A percentile compares a stretch with the other conserved stretches of the same genome.
Evolutionary conservation across 2,329 filamentous ascomycete species (phyloP).

Genomic region (Aspergillus ochraceoroseus): DNA sequence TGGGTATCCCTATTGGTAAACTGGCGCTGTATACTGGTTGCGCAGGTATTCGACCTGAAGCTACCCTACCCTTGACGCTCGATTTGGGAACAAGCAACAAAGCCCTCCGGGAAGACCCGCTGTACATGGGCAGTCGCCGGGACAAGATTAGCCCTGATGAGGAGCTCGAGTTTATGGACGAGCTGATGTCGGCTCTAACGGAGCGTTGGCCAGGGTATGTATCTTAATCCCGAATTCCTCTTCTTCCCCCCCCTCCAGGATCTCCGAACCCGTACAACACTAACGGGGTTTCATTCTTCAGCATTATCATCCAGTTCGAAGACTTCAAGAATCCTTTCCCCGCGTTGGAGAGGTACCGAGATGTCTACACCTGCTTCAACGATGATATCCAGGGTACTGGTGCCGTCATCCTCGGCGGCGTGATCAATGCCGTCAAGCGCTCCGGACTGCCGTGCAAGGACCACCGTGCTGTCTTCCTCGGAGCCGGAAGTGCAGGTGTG

Average conservation of each 20-base stretch:
- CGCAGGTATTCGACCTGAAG: slow-evolving; percentile 81
- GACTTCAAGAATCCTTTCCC: slow-evolving; percentile 98
- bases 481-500: slow-evolving; percentile 89
- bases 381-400: slow-evolving; percentile 98
- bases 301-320: slow-evolving; percentile 84
- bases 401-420: slow-evolving; percentile 83
- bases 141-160: slow-evolving; percentile 72
- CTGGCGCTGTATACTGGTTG: slow-evolving; percentile 91
- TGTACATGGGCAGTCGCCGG: slow-evolving; percentile 85
- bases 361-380: slow-evolving; percentile 93
- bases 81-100: slow-evolving; percentile 63
- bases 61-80: slow-evolving; percentile 58
- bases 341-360: slow-evolving; percentile 82
- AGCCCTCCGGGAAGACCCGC: slow-evolving; percentile 65
- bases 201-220: slow-evolving; percentile 66
- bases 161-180: slow-evolving; percentile 89
- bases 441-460: slow-evolving; percentile 81
- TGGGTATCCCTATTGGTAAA: slow-evolving; percentile 97
- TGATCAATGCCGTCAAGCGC: slow-evolving; percentile 71
- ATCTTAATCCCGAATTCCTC: too few species aligned
- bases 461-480: slow-evolving; percentile 92
- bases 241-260: too few species aligned
- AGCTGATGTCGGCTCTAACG: slow-evolving; percentile 87
- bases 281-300: slow-evolving; percentile 29
- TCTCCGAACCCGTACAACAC: too few species aligned